A percentile compares a stretch with the other conserved stretches of the same genome.
Conservation (phyloP, 23 red algal genomes). For the Gracilaria caudata region DNA sequence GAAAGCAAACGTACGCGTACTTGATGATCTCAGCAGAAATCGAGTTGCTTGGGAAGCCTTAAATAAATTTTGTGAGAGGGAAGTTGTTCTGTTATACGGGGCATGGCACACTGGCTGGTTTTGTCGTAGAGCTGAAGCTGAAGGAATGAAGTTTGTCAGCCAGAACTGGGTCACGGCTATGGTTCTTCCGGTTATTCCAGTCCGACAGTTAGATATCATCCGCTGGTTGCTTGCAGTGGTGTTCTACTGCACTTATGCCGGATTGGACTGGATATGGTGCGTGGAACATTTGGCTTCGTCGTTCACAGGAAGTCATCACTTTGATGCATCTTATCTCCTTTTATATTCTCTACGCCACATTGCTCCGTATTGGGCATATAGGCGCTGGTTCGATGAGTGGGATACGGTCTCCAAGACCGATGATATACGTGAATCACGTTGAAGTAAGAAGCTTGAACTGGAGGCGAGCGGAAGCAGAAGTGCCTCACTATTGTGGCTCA, state of each 20-base stretch:
- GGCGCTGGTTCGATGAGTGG: conserved; percentile 37
- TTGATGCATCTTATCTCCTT: neutral
- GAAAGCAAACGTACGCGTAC: conserved; percentile 27
- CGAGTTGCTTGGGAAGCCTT: conserved; percentile 34
- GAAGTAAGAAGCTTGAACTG: neutral
- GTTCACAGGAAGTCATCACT: neutral
- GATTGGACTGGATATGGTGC: conserved; percentile 11
- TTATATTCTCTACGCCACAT: conserved; percentile 8
- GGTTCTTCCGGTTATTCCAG: conserved; percentile 3
- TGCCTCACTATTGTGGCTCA: neutral
- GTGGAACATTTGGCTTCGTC: conserved; percentile 14
- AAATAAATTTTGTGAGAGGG: neutral
- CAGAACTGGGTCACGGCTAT: conserved; percentile 47
- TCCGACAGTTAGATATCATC: neutral
- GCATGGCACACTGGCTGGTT: conserved; percentile 58
- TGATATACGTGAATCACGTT: neutral
- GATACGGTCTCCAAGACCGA: conserved; percentile 8
- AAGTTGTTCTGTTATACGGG: conserved; percentile 58
- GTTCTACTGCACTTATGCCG: conserved; percentile 18
- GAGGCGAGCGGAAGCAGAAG: neutral
- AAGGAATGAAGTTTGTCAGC: conserved; percentile 36
- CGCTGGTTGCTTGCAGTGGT: neutral
- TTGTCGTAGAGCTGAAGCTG: conserved; percentile 56
- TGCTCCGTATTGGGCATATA: conserved; percentile 33
- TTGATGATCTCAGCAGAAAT: conserved; percentile 2